Conservation (phyloP, 306 rosid species). For the Leucaena leucocephala region DNA sequence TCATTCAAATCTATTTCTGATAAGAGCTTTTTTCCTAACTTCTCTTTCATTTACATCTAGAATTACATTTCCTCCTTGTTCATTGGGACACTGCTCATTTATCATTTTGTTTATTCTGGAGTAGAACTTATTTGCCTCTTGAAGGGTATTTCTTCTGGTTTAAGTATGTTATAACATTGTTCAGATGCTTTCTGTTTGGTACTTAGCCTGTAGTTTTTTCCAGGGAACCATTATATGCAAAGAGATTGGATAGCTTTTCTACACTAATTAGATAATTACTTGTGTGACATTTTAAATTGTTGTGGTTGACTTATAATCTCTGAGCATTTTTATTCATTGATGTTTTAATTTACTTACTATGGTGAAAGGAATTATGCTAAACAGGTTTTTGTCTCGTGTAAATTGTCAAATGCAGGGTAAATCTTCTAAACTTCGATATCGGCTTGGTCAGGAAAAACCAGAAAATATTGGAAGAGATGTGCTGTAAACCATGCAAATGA, state of each 20-base stretch:
- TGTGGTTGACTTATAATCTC: not conserved
- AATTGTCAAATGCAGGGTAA: conserved; percentile 46
- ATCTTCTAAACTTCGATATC: conserved; percentile 41
- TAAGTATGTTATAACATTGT: not conserved
- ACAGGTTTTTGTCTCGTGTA: not conserved
- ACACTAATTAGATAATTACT: not conserved
- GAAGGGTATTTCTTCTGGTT: not conserved
- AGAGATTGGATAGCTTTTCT: not conserved
- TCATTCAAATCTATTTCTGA: not conserved
- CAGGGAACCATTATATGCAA: not conserved
- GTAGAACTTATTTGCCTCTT: not conserved
- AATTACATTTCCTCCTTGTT: not conserved
- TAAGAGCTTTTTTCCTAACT: not conserved
- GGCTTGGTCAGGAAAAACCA: conserved; percentile 11
- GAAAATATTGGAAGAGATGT: conserved; percentile 49
- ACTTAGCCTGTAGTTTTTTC: not conserved
- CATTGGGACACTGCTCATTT: conserved; percentile 1
- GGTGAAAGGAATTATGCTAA: conserved; percentile 14
- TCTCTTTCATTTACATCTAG: not conserved
- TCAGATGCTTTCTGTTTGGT: not conserved
- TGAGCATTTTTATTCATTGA: not conserved
- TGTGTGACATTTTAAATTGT: not conserved
- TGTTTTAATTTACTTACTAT: not conserved
- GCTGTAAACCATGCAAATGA: conserved; percentile 39
- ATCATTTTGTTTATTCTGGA: not conserved